phyloP scores from a whole-genome alignment of 2,329 filamentous ascomycete species.

The Curvularia spicifera region DNA sequence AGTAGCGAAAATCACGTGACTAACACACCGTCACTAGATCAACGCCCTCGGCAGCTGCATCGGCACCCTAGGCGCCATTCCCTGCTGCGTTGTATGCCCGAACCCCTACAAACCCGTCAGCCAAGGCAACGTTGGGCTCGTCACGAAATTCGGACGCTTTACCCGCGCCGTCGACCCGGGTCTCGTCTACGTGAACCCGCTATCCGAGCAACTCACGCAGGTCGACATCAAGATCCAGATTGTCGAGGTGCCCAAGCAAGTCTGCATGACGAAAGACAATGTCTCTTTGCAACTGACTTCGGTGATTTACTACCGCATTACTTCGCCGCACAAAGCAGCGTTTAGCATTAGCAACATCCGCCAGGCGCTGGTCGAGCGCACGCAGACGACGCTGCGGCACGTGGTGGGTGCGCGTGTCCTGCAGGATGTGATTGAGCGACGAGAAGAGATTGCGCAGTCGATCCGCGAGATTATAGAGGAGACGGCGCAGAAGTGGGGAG shows the following conservation, averaged over 20 bases:
- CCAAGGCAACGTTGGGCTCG: constrained; percentile 92
- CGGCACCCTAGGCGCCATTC: constrained; percentile 82
- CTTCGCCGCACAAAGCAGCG: constrained; percentile 91
- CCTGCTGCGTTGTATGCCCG: constrained; percentile 89
- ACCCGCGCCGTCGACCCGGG: constrained; percentile 95
- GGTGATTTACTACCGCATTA: constrained; percentile 99
- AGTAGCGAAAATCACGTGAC: neutral
- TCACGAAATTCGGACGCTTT: constrained; percentile 95
- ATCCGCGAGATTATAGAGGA: constrained; percentile 98
- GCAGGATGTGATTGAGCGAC: constrained; percentile 97
- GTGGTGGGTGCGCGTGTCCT: constrained; percentile 94
- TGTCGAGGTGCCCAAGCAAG: constrained; percentile 92
- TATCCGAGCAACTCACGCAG: constrained; percentile 86
- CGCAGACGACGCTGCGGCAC: constrained; percentile 95
- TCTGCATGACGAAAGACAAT: constrained; percentile 99
- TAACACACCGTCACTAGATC: constrained; percentile 54
- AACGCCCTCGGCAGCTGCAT: constrained; percentile 75
- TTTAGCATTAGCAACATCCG: constrained; percentile 95
- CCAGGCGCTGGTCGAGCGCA: constrained; percentile 96
- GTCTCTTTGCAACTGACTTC: constrained; percentile 92
- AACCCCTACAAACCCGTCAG: constrained; percentile 94
- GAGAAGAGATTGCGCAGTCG: constrained; percentile 93
- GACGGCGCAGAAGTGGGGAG: constrained; percentile 91
- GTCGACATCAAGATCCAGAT: constrained; percentile 99
- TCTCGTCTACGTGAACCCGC: constrained; percentile 95